phyloP scores from a whole-genome alignment of 306 rosid species.

The Ormosia semicastrata region DNA sequence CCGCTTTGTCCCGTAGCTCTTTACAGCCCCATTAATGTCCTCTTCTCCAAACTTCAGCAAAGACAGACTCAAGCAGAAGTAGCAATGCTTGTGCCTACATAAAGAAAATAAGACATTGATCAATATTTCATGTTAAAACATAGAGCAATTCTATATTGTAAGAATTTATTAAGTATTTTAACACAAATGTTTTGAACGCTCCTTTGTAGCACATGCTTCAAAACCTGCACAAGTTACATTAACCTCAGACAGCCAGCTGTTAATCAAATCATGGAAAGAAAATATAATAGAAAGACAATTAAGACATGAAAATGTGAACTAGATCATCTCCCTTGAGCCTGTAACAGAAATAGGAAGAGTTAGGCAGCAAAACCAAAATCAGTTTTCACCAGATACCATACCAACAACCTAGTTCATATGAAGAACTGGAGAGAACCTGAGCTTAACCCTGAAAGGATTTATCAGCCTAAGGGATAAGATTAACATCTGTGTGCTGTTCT shows the following conservation, averaged over 20 bases:
- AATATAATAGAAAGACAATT: constrained; percentile 17
- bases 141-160: constrained; percentile 2
- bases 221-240: constrained; percentile 68
- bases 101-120: constrained; percentile 8
- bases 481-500: not conserved
- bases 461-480: not conserved
- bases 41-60: constrained; percentile 18
- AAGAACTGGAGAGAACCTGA: constrained; percentile 30
- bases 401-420: constrained; percentile 20
- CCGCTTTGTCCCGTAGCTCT: not conserved
- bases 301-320: constrained; percentile 20
- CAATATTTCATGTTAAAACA: constrained; percentile 29
- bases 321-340: constrained; percentile 50
- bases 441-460: constrained; percentile 25
- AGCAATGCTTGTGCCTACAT: constrained; percentile 28
- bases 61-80: not conserved
- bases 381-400: constrained; percentile 21
- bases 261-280: constrained; percentile 29
- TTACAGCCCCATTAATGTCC: not conserved
- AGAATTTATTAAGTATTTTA: constrained; percentile 25
- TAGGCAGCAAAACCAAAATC: constrained; percentile 23
- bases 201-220: constrained; percentile 51
- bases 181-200: constrained; percentile 36
- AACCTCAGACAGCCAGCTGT: constrained; percentile 40
- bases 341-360: constrained; percentile 33